A percentile compares a stretch with the other conserved stretches of the same genome.
Evolutionary conservation across 2,329 filamentous ascomycete species (phyloP).

Genomic region (Aspergillus novofumigatus): DNA sequence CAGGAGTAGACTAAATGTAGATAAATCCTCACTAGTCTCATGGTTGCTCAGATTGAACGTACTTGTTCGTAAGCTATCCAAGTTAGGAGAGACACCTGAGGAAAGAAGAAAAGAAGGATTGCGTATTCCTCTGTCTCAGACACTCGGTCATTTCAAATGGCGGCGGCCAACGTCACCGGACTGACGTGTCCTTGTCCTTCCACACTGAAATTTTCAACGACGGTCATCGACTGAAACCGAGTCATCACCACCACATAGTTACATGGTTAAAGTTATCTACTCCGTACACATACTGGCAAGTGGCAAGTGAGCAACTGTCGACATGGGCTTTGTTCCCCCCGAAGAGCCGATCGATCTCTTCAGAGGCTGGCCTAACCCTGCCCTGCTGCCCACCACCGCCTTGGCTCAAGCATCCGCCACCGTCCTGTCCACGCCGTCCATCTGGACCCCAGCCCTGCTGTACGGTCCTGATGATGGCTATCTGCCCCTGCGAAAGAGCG

Average conservation of each 20-base stretch:
- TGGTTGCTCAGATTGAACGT: background rate
- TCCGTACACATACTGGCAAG: background rate
- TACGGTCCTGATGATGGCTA: conserved; percentile 79
- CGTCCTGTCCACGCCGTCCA: conserved; percentile 57
- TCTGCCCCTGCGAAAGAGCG: conserved; percentile 60
- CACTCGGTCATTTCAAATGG: no score
- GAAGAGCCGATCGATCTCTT: conserved; percentile 38
- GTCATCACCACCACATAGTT: background rate
- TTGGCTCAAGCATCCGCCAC: conserved; percentile 58
- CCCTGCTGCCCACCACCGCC: conserved; percentile 61
- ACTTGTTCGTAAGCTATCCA: no score
- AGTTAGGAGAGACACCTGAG: background rate
- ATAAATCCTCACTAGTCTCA: background rate
- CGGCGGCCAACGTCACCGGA: background rate
- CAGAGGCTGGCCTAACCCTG: conserved; percentile 47
- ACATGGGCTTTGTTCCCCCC: background rate
- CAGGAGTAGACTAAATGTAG: background rate
- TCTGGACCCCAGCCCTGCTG: conserved; percentile 62
- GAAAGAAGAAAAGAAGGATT: background rate
- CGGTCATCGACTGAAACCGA: background rate
- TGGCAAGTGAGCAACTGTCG: background rate
- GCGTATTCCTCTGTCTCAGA: background rate
- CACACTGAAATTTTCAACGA: background rate
- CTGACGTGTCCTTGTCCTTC: background rate
- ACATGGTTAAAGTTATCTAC: background rate